Evolutionary conservation across 495 filamentous ascomycete genomes (phyloP), one percentile per base, ranked within the genome.

Genomic region (Neurospora pannonica): DNA sequence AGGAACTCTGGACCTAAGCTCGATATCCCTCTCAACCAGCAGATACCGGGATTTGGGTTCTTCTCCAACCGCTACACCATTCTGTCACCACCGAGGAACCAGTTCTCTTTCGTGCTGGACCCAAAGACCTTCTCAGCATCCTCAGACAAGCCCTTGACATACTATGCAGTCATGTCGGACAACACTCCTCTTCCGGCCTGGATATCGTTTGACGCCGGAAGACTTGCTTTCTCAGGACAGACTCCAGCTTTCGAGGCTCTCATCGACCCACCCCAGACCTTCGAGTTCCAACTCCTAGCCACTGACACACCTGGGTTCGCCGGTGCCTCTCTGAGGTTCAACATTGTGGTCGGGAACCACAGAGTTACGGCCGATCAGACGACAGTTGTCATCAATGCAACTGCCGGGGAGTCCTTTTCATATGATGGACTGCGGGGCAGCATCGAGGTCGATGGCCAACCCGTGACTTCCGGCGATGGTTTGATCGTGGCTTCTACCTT

Each of bases 101-200:
- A 78, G 0, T 86, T 86, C 76, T 77, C 77, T 8, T 85, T 86
- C 72, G 43, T 73, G 34, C 81, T 86, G 67, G 77, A 79, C 24
- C 72, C 73, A 13, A 74, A 83, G 71, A 87, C 85, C 0, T 87
- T 87, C 73, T 71, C 76, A 28, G 72, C 77, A 67, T 43, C 80
- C 13, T 73, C 76, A 28, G 79, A 70, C 21, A 75, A 40, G 70
- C 71, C 43, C 31, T 71, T 88, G 34, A 84, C 75, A 42, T 97
- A 94, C 81, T 96, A 97, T 78, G 92, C 94, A 31, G 90, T 92
- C 13, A 91, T 92, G 43, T 82, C 80, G 4, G 90, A 94, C 74
- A 93, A 95, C 77, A 91, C 91, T 8, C 94, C 95, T 38, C 83
- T 97, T 46, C 95, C 95, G 40, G 93, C 94, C 5, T 97, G 94